Evolutionary conservation across 768 basidiomycete species (phyloP).

Genomic region (Suillus clintonianus): DNA sequence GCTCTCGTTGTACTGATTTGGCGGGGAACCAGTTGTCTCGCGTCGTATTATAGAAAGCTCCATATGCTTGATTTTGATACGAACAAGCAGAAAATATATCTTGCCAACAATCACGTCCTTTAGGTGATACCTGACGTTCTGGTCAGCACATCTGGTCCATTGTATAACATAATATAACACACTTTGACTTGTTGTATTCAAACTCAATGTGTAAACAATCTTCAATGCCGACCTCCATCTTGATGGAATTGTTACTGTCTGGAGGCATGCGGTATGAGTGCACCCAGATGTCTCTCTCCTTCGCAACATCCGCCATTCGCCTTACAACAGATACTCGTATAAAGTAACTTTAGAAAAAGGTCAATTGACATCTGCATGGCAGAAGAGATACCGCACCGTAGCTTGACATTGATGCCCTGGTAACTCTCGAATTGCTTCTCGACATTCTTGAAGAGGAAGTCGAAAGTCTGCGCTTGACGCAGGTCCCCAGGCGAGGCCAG

Average conservation of each 20-base stretch:
- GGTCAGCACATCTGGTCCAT: constrained; percentile 4
- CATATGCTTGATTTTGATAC: constrained; percentile 99
- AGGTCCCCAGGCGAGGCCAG: constrained; percentile 95
- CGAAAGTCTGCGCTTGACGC: constrained; percentile 93
- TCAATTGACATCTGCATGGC: constrained; percentile 7
- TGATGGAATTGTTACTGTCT: constrained; percentile 96
- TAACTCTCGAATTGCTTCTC: constrained; percentile 99
- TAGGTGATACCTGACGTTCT: constrained; percentile 78
- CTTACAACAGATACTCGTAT: constrained; percentile 88
- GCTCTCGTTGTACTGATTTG: constrained; percentile 99
- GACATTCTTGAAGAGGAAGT: constrained; percentile 98
- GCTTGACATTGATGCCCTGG: constrained; percentile 96
- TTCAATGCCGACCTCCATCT: constrained; percentile 99
- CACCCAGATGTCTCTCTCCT: constrained; percentile 96
- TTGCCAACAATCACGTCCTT: constrained; percentile 99
- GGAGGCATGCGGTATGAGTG: constrained; percentile 99
- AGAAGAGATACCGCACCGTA: constrained; percentile 62
- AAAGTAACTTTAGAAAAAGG: constrained; percentile 67
- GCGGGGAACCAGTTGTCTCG: constrained; percentile 94
- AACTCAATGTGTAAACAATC: constrained; percentile 99
- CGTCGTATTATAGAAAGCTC: constrained; percentile 96
- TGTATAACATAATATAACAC: constrained; percentile 29
- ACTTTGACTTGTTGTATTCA: constrained; percentile 99
- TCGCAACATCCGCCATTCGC: constrained; percentile 88
- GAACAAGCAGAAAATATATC: constrained; percentile 97